Percentiles rank a stretch among this genome's conserved stretches.
phyloP scores from a whole-genome alignment of 768 basidiomycete genomes.

The Daedalea quercina region DNA sequence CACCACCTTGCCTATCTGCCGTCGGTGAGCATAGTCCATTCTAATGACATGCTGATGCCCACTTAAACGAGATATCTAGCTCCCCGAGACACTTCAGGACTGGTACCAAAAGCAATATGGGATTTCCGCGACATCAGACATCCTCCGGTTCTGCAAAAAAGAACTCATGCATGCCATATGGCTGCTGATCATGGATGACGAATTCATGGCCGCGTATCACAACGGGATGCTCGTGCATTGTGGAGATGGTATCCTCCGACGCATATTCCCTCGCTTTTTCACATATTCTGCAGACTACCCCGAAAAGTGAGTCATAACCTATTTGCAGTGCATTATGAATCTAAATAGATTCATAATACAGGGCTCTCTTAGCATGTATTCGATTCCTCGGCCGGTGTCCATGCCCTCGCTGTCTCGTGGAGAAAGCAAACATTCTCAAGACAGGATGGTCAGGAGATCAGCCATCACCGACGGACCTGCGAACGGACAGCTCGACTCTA shows the following conservation, averaged over 20 bases:
- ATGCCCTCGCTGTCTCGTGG: conserved; percentile 31
- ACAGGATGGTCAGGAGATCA: conserved; percentile 18
- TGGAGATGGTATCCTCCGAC: conserved; percentile 20
- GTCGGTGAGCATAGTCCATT: conserved; percentile 21
- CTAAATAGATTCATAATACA: conserved; percentile 3
- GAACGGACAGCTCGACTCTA: conserved; percentile 5
- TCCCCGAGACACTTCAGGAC: conserved; percentile 30
- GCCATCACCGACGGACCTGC: not conserved
- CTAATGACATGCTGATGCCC: too few species aligned
- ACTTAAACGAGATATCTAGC: too few species aligned
- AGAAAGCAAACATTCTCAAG: conserved; percentile 21
- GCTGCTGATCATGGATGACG: conserved; percentile 16
- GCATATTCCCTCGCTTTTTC: conserved; percentile 22
- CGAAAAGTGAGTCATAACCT: conserved; percentile 23
- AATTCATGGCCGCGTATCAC: conserved; percentile 20
- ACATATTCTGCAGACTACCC: conserved; percentile 30
- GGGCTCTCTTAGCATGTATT: conserved; percentile 31
- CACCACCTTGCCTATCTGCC: conserved; percentile 33
- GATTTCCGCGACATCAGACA: not conserved
- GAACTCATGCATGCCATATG: conserved; percentile 27
- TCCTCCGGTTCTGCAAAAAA: conserved; percentile 25
- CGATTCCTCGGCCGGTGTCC: conserved; percentile 32
- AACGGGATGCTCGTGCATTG: conserved; percentile 21
- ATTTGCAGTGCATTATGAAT: not conserved
- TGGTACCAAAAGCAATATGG: conserved; percentile 14